phyloP scores from a whole-genome alignment of 768 basidiomycete genomes.

The Hydnomerulius pinastri region DNA sequence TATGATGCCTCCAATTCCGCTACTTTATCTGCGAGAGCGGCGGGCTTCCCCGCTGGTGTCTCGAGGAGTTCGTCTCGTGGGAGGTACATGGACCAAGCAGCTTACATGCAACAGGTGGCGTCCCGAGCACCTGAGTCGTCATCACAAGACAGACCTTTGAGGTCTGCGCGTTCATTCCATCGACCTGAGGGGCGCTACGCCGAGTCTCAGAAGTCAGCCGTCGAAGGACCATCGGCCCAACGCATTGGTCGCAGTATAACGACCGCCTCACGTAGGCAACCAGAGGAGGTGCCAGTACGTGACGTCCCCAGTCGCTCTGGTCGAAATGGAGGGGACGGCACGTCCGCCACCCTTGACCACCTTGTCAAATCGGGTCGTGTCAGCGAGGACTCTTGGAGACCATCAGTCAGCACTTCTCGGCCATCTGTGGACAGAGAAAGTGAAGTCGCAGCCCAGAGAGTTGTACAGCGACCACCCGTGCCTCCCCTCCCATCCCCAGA shows the following conservation, averaged over 20 bases:
- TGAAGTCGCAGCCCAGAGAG: slow-evolving; percentile 24
- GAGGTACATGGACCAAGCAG: slow-evolving; percentile 12
- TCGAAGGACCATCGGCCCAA: slow-evolving; percentile 29
- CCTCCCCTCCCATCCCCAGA: slow-evolving; percentile 40
- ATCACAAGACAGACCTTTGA: slow-evolving; percentile 36
- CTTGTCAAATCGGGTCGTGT: slow-evolving; percentile 17
- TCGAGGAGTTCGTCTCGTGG: slow-evolving; percentile 26
- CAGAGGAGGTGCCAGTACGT: too few relatives aligned
- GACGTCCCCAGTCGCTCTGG: slow-evolving; percentile 10
- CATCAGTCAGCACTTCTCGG: slow-evolving; percentile 19
- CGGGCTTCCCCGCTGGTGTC: slow-evolving; percentile 9
- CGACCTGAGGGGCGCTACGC: slow-evolving; percentile 39
- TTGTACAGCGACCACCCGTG: slow-evolving; percentile 36
- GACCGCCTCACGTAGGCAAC: slow-evolving; percentile 23
- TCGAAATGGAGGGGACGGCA: slow-evolving; percentile 18
- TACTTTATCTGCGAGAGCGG: slow-evolving; percentile 10
- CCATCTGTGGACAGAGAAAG: slow-evolving; percentile 23
- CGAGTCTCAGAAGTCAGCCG: slow-evolving; percentile 38
- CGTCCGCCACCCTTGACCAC: slow-evolving; percentile 18
- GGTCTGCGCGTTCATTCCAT: slow-evolving; percentile 64
- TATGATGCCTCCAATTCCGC: slow-evolving; percentile 12
- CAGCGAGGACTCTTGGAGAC: slow-evolving; percentile 30
- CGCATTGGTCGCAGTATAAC: slow-evolving; percentile 42
- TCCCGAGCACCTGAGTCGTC: slow-evolving; percentile 20
- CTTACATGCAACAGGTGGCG: slow-evolving; percentile 20